phyloP scores from a whole-genome alignment of 176 grass and related monocot species.

The Eleusine coracana region DNA sequence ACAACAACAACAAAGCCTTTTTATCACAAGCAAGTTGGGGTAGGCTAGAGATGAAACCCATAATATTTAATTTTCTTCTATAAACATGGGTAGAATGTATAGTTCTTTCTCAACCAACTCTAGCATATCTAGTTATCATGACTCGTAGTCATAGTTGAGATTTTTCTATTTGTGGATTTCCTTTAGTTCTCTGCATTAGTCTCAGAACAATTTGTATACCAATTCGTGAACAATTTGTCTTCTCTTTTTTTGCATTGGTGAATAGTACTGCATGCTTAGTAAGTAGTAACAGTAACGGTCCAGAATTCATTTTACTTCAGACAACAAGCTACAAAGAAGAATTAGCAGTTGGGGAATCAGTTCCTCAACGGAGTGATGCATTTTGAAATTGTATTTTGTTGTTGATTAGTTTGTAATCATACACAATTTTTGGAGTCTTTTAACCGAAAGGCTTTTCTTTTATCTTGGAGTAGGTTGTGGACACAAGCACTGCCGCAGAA shows the following conservation, averaged over 20 bases:
- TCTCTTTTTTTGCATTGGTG: background rate
- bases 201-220: background rate
- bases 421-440: background rate
- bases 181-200: background rate
- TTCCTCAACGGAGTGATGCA: background rate
- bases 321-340: background rate
- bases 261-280: background rate
- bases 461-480: slow-evolving; percentile 45
- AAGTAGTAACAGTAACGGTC: background rate
- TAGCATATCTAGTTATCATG: background rate
- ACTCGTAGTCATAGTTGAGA: background rate
- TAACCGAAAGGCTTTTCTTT: background rate
- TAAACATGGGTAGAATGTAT: background rate
- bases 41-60: too few species aligned
- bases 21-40: too few species aligned
- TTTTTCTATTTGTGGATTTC: background rate
- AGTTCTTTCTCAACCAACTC: slow-evolving; percentile 2
- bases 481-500: slow-evolving; percentile 22
- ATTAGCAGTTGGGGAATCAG: background rate
- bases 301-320: background rate
- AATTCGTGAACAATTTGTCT: too few species aligned
- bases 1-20: too few species aligned
- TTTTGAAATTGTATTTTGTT: background rate
- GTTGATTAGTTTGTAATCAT: background rate
- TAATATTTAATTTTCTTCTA: background rate